Conservation (phyloP, 352 stramenopile genomes). For the Thraustotheca clavata region DNA sequence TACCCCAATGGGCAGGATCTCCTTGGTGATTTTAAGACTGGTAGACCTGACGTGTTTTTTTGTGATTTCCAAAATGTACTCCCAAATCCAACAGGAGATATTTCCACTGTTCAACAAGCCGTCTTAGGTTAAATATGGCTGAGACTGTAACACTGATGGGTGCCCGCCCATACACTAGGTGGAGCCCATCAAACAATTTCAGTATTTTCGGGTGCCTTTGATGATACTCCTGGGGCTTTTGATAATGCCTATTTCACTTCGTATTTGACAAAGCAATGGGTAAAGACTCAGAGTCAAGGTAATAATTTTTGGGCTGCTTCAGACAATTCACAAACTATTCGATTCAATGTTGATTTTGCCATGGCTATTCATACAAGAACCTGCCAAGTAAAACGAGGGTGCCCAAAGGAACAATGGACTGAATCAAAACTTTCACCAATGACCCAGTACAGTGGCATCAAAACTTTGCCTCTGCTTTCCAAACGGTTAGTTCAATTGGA, state of each 20-base stretch:
- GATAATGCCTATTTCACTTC: background rate
- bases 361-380: background rate
- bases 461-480: conserved; percentile 4
- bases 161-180: background rate
- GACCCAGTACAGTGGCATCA: background rate
- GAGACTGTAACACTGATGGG: conserved; percentile 1
- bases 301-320: background rate
- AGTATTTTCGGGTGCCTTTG: background rate
- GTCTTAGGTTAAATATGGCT: background rate
- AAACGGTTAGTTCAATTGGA: background rate
- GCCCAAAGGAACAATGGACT: conserved; percentile 4
- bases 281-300: background rate
- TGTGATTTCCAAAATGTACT: background rate
- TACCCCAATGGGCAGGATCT: background rate
- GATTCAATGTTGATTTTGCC: background rate
- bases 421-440: background rate
- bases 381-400: background rate
- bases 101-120: background rate
- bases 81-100: background rate
- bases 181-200: background rate
- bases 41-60: background rate
- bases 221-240: background rate
- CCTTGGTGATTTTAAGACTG: background rate
- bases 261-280: conserved; percentile 5
- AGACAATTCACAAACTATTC: background rate